phyloP scores from a whole-genome alignment of 495 filamentous ascomycete species.

The Hyaloscypha variabilis region DNA sequence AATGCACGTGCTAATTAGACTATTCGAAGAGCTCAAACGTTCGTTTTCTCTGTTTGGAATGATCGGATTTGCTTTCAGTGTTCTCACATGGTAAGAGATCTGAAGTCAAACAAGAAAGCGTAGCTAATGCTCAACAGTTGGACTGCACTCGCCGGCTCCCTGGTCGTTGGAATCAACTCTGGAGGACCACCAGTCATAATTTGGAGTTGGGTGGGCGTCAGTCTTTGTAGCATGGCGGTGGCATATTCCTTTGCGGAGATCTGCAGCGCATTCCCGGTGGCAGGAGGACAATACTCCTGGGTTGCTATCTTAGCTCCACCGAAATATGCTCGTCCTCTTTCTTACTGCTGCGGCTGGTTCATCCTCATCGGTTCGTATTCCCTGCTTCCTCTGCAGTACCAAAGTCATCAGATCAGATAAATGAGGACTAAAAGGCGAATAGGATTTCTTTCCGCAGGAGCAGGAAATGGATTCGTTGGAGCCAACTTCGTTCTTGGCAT shows the following conservation, averaged over 20 bases:
- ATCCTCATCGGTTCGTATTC: neutral
- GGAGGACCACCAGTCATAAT: neutral
- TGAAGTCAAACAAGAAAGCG: neutral
- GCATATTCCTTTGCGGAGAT: conserved; percentile 1
- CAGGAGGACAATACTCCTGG: neutral
- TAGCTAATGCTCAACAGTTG: neutral
- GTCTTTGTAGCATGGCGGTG: neutral
- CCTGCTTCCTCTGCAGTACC: neutral
- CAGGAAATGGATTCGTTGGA: neutral
- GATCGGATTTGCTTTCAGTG: neutral
- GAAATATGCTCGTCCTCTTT: conserved; percentile 2
- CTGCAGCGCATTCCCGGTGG: neutral
- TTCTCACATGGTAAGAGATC: neutral
- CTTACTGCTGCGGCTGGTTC: conserved; percentile 3
- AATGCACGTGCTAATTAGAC: neutral
- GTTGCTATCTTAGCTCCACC: conserved; percentile 1
- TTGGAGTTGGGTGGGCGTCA: neutral
- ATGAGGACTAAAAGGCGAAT: no score
- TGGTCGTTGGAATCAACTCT: neutral
- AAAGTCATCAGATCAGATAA: neutral
- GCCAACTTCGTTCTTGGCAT: neutral
- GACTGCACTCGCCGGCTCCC: neutral
- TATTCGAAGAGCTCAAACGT: neutral
- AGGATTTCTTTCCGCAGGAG: neutral
- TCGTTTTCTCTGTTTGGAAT: neutral